Conservation (phyloP, 805 yeast species). For the Blastobotrys attinorum region DNA sequence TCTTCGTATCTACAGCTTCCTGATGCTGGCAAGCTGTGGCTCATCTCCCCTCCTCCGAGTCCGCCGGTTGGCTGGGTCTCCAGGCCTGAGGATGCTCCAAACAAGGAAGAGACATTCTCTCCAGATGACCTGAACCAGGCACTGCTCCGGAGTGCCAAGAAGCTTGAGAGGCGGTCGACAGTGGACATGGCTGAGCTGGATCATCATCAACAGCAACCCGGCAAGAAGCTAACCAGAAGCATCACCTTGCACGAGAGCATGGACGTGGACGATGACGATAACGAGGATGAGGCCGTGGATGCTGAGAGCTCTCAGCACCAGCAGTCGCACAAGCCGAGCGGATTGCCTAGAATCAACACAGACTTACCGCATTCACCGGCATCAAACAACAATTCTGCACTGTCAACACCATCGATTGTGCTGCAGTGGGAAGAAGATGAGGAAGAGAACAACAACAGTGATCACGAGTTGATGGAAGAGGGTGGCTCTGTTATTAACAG, state of each 20-base stretch:
- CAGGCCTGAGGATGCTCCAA: conserved; percentile 18
- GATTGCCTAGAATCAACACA: not conserved
- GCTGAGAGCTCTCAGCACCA: too few species aligned
- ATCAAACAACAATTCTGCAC: conserved; percentile 7
- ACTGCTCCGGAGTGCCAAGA: conserved; percentile 1
- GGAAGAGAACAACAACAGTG: too few species aligned
- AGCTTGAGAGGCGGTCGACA: not conserved
- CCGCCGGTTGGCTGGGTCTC: conserved; percentile 24
- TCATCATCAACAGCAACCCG: not conserved
- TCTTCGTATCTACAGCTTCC: conserved; percentile 18
- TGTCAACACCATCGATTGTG: conserved; percentile 18
- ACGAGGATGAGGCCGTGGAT: too few species aligned
- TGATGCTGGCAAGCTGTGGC: conserved; percentile 21
- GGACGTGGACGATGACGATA: too few species aligned
- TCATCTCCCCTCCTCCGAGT: conserved; percentile 24
- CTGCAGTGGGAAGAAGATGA: conserved; percentile 18
- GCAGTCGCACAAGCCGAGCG: too few species aligned
- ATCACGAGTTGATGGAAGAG: too few species aligned
- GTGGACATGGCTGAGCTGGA: not conserved
- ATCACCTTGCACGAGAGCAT: conserved; percentile 9
- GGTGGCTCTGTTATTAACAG: too few species aligned
- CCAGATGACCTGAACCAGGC: conserved; percentile 1
- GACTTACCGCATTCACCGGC: conserved; percentile 7
- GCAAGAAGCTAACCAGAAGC: conserved; percentile 4
- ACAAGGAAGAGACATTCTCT: conserved; percentile 9